Evolutionary conservation across 805 yeast species (phyloP).

Genomic region (Hanseniaspora guilliermondii): DNA sequence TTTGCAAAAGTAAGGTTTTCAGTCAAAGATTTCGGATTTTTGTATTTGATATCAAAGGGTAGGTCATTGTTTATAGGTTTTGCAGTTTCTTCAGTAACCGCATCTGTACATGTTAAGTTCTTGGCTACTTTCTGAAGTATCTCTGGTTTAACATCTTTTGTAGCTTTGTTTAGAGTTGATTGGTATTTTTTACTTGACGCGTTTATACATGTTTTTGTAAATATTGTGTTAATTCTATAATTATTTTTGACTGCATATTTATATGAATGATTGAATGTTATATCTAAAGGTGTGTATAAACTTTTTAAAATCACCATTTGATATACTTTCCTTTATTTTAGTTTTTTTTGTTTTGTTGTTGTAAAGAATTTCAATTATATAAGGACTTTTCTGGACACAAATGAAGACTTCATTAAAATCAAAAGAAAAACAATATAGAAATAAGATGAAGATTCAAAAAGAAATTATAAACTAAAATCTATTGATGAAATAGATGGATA

Average conservation of each 20-base stretch:
- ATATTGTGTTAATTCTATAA: not conserved
- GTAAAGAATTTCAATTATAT: too few relatives aligned
- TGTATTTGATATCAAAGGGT: conserved; percentile 49
- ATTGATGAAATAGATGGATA: too few relatives aligned
- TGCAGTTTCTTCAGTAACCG: conserved; percentile 17
- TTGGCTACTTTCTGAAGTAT: conserved; percentile 19
- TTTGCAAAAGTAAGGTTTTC: conserved; percentile 4
- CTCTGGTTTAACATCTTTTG: not conserved
- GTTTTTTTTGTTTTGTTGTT: not conserved
- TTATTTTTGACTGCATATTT: not conserved
- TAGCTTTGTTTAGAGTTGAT: conserved; percentile 13
- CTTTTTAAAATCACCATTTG: not conserved
- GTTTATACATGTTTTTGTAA: conserved; percentile 27
- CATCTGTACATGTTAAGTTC: conserved; percentile 29
- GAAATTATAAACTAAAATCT: too few relatives aligned
- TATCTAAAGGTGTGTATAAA: not conserved
- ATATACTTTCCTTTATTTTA: too few relatives aligned
- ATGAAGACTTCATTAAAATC: not conserved
- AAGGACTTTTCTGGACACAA: not conserved
- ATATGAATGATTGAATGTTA: not conserved
- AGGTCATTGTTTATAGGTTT: conserved; percentile 19
- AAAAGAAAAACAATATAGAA: too few relatives aligned
- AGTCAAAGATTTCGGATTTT: conserved; percentile 18
- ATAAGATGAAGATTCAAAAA: too few relatives aligned
- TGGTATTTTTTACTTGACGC: conserved; percentile 16